Percentiles rank a stretch among this genome's conserved stretches.
Evolutionary conservation across 2,329 filamentous ascomycete genomes (phyloP).

Genomic region (Sphaerostilbella broomeana): DNA sequence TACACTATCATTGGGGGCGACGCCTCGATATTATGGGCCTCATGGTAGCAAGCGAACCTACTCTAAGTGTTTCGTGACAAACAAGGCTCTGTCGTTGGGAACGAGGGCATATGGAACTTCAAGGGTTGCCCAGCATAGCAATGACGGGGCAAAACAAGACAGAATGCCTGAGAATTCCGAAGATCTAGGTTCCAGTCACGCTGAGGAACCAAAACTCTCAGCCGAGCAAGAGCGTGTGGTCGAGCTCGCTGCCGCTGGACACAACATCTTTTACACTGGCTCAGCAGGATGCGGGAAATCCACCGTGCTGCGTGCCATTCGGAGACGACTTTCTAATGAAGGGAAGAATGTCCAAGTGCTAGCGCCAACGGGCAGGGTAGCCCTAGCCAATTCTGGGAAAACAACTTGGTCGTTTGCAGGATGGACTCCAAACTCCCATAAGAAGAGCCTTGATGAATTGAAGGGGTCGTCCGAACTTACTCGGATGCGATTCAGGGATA

Average conservation of each 20-base stretch:
- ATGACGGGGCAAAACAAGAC: too few relatives aligned
- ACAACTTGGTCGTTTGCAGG: slow-evolving; percentile 54
- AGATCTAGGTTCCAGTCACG: too few relatives aligned
- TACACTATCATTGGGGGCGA: too few relatives aligned
- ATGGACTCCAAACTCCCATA: slow-evolving; percentile 37
- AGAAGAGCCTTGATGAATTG: not conserved
- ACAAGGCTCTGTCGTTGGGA: too few relatives aligned
- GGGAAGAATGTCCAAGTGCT: slow-evolving; percentile 39
- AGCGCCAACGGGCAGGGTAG: slow-evolving; percentile 55
- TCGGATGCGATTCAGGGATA: slow-evolving; percentile 18
- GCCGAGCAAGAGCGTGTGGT: slow-evolving; percentile 21
- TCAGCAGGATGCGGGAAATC: slow-evolving; percentile 44
- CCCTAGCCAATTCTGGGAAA: slow-evolving; percentile 47
- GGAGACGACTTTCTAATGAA: slow-evolving; percentile 8
- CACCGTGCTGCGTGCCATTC: slow-evolving; percentile 20
- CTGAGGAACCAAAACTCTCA: not conserved
- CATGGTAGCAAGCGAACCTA: too few relatives aligned
- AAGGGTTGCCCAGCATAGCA: too few relatives aligned
- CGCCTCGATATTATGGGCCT: too few relatives aligned
- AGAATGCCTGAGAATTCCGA: too few relatives aligned
- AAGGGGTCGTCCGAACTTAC: slow-evolving; percentile 29
- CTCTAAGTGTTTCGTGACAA: too few relatives aligned
- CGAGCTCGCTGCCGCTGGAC: slow-evolving; percentile 42
- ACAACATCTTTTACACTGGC: slow-evolving; percentile 59
- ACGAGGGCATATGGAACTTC: too few relatives aligned